These are phyloP conservation scores for Monoraphidium neglectum DNA, from an alignment of 139 green algal species.

Conservation along the genomic window DNA sequence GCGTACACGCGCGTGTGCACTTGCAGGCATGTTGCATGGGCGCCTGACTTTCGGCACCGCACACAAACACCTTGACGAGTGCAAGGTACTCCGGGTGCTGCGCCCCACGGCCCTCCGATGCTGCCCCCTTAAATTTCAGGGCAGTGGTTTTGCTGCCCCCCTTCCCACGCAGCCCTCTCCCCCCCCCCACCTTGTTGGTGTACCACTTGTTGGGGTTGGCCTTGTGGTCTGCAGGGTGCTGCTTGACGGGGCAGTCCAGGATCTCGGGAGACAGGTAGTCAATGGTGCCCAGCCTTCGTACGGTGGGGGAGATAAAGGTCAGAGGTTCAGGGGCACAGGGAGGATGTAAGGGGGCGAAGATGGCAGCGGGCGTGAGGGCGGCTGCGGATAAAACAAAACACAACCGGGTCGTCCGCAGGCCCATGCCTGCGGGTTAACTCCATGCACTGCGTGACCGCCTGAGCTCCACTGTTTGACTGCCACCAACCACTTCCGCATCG, in stretches of 20 bases:
- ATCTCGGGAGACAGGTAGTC: slow-evolving; percentile 75
- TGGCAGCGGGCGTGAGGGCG: too few species aligned
- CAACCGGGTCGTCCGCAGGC: too few species aligned
- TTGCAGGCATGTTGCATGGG: too few species aligned
- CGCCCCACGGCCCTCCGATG: background rate
- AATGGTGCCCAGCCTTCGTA: slow-evolving; percentile 62
- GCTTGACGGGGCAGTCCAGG: slow-evolving; percentile 62
- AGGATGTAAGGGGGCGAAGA: background rate
- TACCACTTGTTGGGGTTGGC: slow-evolving; percentile 48
- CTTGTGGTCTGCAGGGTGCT: slow-evolving; percentile 61
- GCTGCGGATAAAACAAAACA: too few species aligned
- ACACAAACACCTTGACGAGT: too few species aligned
- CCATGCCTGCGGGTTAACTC: too few species aligned
- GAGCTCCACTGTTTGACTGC: too few species aligned
- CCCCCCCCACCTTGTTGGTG: slow-evolving; percentile 44
- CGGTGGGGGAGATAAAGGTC: background rate
- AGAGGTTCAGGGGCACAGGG: background rate
- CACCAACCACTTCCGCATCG: background rate
- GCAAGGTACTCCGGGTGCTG: background rate
- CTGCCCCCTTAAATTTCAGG: background rate
- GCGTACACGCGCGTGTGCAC: too few species aligned
- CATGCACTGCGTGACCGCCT: too few species aligned
- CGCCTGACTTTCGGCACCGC: too few species aligned
- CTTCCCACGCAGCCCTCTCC: background rate
- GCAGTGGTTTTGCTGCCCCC: background rate